phyloP scores from a whole-genome alignment of 2,329 filamentous ascomycete species.

The Penicillium sp. region DNA sequence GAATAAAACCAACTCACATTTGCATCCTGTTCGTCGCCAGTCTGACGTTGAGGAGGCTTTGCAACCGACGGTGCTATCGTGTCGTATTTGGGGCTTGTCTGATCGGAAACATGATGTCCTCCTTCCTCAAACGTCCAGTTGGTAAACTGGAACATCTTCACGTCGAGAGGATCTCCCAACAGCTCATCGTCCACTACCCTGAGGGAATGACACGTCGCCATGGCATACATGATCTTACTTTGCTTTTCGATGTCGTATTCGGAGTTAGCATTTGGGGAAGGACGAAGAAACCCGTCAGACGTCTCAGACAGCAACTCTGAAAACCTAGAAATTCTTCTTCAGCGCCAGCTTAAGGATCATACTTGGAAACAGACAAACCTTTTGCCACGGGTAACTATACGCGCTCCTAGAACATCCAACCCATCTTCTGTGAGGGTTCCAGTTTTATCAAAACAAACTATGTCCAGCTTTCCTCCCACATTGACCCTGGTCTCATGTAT shows the following conservation, averaged over 20 bases:
- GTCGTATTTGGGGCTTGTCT: constrained; percentile 72
- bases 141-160: constrained; percentile 99
- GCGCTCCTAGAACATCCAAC: constrained; percentile 84
- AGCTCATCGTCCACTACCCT: constrained; percentile 83
- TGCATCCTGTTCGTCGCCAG: constrained; percentile 26
- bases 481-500: constrained; percentile 64
- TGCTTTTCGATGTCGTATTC: constrained; percentile 60
- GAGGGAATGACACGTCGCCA: constrained; percentile 96
- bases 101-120: constrained; percentile 62
- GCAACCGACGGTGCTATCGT: constrained; percentile 76
- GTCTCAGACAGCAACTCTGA: constrained; percentile 69
- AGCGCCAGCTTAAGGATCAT: constrained; percentile 7
- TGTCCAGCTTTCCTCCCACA: constrained; percentile 89
- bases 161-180: constrained; percentile 86
- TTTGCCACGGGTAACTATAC: constrained; percentile 66
- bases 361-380: constrained; percentile 29
- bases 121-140: constrained; percentile 87
- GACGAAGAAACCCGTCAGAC: constrained; percentile 54
- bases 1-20: constrained; percentile 18
- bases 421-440: constrained; percentile 98
- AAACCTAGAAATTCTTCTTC: constrained; percentile 51
- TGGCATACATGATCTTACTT: constrained; percentile 79
- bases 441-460: constrained; percentile 98
- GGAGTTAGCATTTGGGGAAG: constrained; percentile 54
- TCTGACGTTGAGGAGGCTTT: constrained; percentile 61